Conservation (phyloP, 495 filamentous ascomycete genomes). For the Saxophila tyrrhenica region DNA sequence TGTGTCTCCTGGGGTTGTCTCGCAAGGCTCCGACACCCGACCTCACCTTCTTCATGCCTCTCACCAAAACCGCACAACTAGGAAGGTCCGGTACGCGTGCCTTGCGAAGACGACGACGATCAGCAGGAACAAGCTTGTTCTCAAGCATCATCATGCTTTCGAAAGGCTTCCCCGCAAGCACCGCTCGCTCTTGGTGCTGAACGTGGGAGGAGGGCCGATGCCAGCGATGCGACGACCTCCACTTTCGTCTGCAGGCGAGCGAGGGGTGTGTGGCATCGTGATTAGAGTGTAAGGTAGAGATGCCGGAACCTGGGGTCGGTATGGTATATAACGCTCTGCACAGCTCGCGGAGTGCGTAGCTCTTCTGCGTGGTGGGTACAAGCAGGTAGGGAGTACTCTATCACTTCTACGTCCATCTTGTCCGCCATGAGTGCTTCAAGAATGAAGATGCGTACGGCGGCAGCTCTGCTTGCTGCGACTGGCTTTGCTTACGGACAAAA, state of each 20-base stretch:
- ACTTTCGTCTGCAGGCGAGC: not conserved
- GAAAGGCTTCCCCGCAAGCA: not conserved
- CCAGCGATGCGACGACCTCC: not conserved
- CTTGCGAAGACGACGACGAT: not conserved
- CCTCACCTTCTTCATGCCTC: too few species aligned
- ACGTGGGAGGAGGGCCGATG: not conserved
- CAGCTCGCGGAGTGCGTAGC: too few species aligned
- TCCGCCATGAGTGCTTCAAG: not conserved
- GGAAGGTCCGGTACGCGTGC: not conserved
- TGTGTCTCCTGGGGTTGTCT: too few species aligned
- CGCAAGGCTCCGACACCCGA: not conserved
- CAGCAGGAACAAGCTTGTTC: not conserved
- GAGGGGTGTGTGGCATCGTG: too few species aligned
- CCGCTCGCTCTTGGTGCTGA: not conserved
- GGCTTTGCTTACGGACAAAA: conserved; percentile 1
- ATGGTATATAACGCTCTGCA: too few species aligned
- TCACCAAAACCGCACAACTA: not conserved
- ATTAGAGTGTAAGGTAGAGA: too few species aligned
- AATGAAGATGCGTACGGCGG: not conserved
- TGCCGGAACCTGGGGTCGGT: too few species aligned
- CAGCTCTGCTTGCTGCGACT: not conserved
- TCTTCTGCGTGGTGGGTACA: too few species aligned
- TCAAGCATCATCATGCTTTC: not conserved
- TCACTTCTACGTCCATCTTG: not conserved
- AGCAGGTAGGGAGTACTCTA: not conserved